Base-by-base conservation (phyloP, 176 grass and related monocot species). In the Poa pratensis region DNA sequence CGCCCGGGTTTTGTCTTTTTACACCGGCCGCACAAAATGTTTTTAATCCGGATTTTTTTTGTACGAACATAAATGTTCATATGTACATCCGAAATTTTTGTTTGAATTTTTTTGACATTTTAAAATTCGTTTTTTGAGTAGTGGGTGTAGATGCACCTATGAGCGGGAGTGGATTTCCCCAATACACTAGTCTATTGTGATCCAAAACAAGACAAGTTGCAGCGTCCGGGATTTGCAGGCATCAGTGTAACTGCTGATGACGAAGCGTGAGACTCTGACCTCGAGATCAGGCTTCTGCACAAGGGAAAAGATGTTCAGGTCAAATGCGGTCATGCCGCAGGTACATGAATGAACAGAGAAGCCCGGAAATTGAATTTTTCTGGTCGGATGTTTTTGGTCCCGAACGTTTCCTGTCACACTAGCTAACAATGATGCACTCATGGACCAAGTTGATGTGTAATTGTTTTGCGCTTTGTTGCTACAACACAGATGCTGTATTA, bases 241-340 rank as follows among this genome's bases (percentile, higher is more conserved):
- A 83, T 83, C 84, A 82, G 45, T 51, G 22, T 76, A 82, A 82
- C 73, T 58, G 80, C 74, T 79, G 19, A 48, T 82, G 22, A 54
- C 48, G 54, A 58, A 73, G 73, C 28, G 53, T 19, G 46, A 37
- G 26, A 39, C 45, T 50, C 61, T 34, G 78, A 8, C 12, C 20
- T 77, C 62, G n/a, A 28, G n/a, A 28, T 77, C 50, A 20, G 73
- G 26, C 40, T 80, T 12, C 59, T 65, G 24, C 22, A 15, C 43
- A 73, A 48, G 65, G 24, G 79, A 57, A 70, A 28, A 72, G 65
- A 16, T 37, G 10, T 66, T 80, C 9, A 57, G 40, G 60, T 89
- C 48, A 85, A 73, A 73, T 24, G 42, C n/a, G 30, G 58, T 74
- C 76, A 52, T 16, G 6, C 86, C 51, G 43, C 74, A 45, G 3